Evolutionary conservation across 768 basidiomycete genomes (phyloP).

Genomic region (Ramaria rubella): DNA sequence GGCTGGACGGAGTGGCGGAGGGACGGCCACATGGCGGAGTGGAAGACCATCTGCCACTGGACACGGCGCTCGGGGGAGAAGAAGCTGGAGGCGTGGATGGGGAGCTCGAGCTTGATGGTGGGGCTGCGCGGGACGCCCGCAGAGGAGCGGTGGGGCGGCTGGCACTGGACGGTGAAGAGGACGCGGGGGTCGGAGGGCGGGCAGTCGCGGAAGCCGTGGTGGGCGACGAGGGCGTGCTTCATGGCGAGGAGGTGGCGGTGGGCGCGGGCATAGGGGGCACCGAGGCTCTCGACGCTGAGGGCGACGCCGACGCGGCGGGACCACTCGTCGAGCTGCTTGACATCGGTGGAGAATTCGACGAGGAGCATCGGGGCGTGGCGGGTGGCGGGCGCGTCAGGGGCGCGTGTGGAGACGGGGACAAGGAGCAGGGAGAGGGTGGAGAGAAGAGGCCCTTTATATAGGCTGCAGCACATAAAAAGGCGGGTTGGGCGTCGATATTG

Average conservation of each 20-base stretch:
- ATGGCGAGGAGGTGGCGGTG: slow-evolving; percentile 69
- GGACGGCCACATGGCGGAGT: slow-evolving; percentile 68
- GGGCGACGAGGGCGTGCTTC: slow-evolving; percentile 54
- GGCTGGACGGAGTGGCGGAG: slow-evolving; percentile 62
- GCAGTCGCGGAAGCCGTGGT: slow-evolving; percentile 65
- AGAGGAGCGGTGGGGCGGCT: slow-evolving; percentile 71
- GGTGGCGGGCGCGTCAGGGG: neutral
- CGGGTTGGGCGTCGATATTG: slow-evolving; percentile 5
- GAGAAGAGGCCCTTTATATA: neutral
- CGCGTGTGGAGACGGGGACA: neutral
- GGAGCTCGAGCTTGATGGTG: slow-evolving; percentile 63
- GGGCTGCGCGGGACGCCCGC: slow-evolving; percentile 73
- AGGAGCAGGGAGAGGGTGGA: neutral
- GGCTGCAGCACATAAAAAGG: neutral
- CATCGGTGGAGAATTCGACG: slow-evolving; percentile 73
- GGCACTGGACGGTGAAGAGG: slow-evolving; percentile 73
- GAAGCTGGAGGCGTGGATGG: slow-evolving; percentile 75
- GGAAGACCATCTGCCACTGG: slow-evolving; percentile 90
- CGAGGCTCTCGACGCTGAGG: slow-evolving; percentile 75
- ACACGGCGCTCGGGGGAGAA: slow-evolving; percentile 79
- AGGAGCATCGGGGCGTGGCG: slow-evolving; percentile 25
- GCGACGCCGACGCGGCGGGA: slow-evolving; percentile 72
- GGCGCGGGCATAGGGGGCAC: slow-evolving; percentile 72
- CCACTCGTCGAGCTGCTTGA: slow-evolving; percentile 80
- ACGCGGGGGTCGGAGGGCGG: slow-evolving; percentile 57